Conservation (phyloP, 73 alveolate species). For the Durusdinium trenchii region DNA sequence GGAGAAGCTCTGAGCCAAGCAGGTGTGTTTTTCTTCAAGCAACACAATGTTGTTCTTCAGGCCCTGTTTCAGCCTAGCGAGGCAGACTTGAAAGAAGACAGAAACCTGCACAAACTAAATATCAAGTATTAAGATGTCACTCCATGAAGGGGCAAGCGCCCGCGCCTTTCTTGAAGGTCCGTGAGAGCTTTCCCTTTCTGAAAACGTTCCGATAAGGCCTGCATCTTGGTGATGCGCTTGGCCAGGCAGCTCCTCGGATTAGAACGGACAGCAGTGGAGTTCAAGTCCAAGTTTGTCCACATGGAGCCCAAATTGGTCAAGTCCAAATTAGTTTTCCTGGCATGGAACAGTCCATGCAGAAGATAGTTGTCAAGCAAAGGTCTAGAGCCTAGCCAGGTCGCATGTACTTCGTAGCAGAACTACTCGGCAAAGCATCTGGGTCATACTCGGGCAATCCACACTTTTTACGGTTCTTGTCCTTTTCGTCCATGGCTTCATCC, state of each 20-base stretch:
- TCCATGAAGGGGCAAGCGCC: too few species aligned
- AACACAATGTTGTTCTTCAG: too few species aligned
- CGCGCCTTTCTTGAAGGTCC: not conserved
- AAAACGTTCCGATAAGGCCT: not conserved
- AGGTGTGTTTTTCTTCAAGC: not conserved
- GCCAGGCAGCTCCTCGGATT: constrained; percentile 7
- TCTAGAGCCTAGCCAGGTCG: too few species aligned
- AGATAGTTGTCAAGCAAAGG: too few species aligned
- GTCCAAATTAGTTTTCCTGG: not conserved
- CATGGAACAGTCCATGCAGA: too few species aligned
- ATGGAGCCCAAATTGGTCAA: too few species aligned
- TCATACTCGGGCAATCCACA: constrained; percentile 8
- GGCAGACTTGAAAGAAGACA: too few species aligned
- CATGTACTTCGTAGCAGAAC: not conserved
- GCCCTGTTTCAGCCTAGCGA: not conserved
- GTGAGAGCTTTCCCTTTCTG: not conserved
- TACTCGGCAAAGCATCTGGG: constrained; percentile 42
- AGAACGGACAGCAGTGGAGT: too few species aligned
- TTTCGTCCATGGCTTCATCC: not conserved
- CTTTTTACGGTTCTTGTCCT: not conserved
- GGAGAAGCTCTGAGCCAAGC: not conserved
- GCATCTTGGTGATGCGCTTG: constrained; percentile 41
- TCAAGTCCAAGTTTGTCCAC: too few species aligned
- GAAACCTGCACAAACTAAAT: too few species aligned
- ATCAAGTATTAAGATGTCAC: not conserved